Evolutionary conservation across 108 stramenopile genomes (phyloP).

Genomic region (Nitzschia putrida): DNA sequence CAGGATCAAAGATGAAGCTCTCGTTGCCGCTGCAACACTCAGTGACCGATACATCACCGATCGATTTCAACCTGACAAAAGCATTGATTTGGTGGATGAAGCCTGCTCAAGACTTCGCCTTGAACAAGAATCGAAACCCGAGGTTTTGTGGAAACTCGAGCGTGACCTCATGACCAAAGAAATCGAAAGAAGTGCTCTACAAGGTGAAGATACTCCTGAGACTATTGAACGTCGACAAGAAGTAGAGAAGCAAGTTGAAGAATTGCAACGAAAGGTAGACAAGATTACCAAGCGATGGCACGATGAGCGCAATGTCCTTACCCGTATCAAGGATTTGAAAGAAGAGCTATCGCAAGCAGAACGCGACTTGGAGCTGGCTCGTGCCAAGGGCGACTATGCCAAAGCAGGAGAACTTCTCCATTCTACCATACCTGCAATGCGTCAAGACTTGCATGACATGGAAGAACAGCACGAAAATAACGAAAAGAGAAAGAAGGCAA

Average conservation of each 20-base stretch:
- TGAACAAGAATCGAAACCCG: constrained; percentile 82
- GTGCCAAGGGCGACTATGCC: constrained; percentile 65
- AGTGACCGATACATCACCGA: constrained; percentile 93
- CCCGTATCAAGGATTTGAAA: constrained; percentile 61
- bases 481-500: constrained; percentile 24
- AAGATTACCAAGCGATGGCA: constrained; percentile 59
- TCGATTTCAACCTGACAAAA: constrained; percentile 91
- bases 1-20: constrained; percentile 90
- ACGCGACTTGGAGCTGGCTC: constrained; percentile 56
- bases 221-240: constrained; percentile 45
- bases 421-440: constrained; percentile 61
- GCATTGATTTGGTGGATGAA: constrained; percentile 96
- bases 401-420: constrained; percentile 71
- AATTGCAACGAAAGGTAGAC: constrained; percentile 69
- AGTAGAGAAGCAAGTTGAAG: constrained; percentile 66
- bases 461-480: constrained; percentile 50
- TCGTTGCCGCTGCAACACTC: constrained; percentile 90
- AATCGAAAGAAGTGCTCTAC: constrained; percentile 75
- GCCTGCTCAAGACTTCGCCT: constrained; percentile 72
- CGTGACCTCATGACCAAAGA: constrained; percentile 76
- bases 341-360: constrained; percentile 76
- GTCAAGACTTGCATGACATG: constrained; percentile 69
- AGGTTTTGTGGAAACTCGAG: constrained; percentile 76
- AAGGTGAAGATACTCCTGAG: constrained; percentile 64
- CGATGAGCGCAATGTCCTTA: constrained; percentile 63